phyloP scores from a whole-genome alignment of 1,284 basidiomycete genomes.

The Mrakiaceae sp. region DNA sequence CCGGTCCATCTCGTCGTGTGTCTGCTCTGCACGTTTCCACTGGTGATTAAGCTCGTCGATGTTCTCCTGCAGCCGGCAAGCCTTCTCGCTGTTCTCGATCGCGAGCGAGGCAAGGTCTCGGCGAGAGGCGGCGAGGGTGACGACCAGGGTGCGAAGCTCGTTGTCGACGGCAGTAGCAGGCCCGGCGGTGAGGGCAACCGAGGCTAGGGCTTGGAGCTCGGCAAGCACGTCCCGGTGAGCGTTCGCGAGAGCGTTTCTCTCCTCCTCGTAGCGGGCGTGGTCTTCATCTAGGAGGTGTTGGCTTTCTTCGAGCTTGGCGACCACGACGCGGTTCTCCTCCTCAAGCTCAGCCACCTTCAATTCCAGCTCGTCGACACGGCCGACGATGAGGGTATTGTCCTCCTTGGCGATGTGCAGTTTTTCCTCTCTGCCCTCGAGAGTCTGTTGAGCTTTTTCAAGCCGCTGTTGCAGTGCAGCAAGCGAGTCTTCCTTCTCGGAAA shows the following conservation, averaged over 20 bases:
- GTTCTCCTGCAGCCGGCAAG: neutral
- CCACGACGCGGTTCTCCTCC: neutral
- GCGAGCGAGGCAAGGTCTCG: neutral
- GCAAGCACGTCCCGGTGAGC: neutral
- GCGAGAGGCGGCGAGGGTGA: constrained; percentile 1
- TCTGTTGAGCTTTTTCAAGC: no score
- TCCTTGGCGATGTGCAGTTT: no score
- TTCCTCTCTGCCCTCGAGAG: no score
- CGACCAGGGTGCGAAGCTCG: neutral
- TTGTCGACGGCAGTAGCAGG: neutral
- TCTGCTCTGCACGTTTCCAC: constrained; percentile 12
- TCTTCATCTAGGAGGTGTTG: neutral
- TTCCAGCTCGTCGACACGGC: neutral
- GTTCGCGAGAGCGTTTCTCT: neutral
- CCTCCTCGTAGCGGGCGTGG: neutral
- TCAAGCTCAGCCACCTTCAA: neutral
- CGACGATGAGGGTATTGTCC: no score
- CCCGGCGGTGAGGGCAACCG: neutral
- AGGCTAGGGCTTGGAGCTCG: neutral
- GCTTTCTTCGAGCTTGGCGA: neutral
- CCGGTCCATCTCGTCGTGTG: constrained; percentile 6
- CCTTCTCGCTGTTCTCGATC: neutral
- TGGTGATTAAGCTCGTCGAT: constrained; percentile 14
- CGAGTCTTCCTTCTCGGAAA: no score
- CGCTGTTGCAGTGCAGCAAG: no score